Evolutionary conservation across 2,329 filamentous ascomycete genomes (phyloP).

Genomic region (Epichloe sibirici): DNA sequence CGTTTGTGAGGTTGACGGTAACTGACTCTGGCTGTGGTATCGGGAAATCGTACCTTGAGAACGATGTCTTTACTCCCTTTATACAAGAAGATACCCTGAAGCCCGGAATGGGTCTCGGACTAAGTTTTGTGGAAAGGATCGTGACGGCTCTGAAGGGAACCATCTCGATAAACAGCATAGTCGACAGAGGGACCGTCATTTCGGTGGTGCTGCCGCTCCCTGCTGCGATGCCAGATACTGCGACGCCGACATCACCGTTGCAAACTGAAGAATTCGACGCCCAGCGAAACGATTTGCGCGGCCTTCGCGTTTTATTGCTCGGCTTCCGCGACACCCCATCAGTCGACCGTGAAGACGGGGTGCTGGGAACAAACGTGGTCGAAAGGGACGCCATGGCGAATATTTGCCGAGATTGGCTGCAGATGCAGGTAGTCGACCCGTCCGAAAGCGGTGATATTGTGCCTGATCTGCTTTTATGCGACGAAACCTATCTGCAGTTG

Average conservation of each 20-base stretch:
- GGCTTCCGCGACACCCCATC: conserved; percentile 11
- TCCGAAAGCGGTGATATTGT: conserved; percentile 5
- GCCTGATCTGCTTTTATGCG: conserved; percentile 16
- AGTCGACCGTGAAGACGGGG: conserved; percentile 1
- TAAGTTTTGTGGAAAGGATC: conserved; percentile 52
- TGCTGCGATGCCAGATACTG: neutral
- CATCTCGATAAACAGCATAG: conserved; percentile 41
- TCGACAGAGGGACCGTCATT: conserved; percentile 25
- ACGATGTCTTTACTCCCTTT: conserved; percentile 51
- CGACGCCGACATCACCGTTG: neutral
- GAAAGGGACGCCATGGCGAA: conserved; percentile 4
- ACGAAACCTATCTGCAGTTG: conserved; percentile 16
- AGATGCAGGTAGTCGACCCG: conserved; percentile 15
- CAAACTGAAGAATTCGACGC: conserved; percentile 18
- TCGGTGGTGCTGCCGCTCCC: conserved; percentile 20
- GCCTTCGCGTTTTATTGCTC: conserved; percentile 18
- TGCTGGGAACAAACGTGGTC: conserved; percentile 4
- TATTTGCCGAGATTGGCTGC: conserved; percentile 23
- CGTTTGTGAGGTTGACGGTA: conserved; percentile 29
- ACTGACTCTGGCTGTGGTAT: conserved; percentile 57
- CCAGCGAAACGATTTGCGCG: conserved; percentile 17
- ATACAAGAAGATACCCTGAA: conserved; percentile 49
- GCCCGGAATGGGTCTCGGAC: conserved; percentile 50
- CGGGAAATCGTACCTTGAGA: conserved; percentile 45
- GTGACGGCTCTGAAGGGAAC: conserved; percentile 45